Evolutionary conservation across 768 basidiomycete genomes (phyloP), one percentile per base, ranked within the genome.

Genomic region (Neoboletus magnificus): DNA sequence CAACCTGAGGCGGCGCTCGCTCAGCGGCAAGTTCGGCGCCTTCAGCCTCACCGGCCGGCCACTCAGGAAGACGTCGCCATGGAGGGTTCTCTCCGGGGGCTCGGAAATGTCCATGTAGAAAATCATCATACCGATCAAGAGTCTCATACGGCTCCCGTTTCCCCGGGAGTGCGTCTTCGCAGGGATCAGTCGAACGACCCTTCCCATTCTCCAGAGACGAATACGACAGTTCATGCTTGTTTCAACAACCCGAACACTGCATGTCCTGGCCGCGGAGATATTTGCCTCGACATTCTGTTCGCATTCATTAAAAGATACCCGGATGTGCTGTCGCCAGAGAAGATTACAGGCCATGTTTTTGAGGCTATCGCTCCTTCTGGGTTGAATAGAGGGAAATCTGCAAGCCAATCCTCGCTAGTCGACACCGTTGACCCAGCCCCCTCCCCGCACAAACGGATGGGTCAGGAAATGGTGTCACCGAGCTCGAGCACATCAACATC

Each of bases 301-400:
- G 11, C 5, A 2, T 25, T 40, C 18, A 0, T 22, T 1, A 0
- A 0, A 2, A 1, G 9, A 23, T 3, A 4, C 20, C 30, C 32
- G 1, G 3, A 12, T 1, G 3, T 0, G 4, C 4, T 55, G 11
- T 33, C 53, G 15, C 0, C 7, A 3, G 16, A 27, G 23, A 5
- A 22, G 15, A 2, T 27, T 18, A 0, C 5, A 2, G 4, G 6
- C 0, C 12, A 1, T 7, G 0, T 35, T 12, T 0, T 36, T 3
- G 6, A 30, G 15, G 5, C 6, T 3, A 13, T 18, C 1, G 20
- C 20, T 3, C 7, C 13, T 8, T 13, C 0, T 15, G 9, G 4
- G 15, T 20, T n/a, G 33, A 16, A 35, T 35, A 15, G 2, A 16
- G n/a, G 25, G 9, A 23, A 16, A 15, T 50, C 32, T 27, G 29